Evolutionary conservation across 129 eudicot genomes (phyloP).

Genomic region (Tagetes patula): DNA sequence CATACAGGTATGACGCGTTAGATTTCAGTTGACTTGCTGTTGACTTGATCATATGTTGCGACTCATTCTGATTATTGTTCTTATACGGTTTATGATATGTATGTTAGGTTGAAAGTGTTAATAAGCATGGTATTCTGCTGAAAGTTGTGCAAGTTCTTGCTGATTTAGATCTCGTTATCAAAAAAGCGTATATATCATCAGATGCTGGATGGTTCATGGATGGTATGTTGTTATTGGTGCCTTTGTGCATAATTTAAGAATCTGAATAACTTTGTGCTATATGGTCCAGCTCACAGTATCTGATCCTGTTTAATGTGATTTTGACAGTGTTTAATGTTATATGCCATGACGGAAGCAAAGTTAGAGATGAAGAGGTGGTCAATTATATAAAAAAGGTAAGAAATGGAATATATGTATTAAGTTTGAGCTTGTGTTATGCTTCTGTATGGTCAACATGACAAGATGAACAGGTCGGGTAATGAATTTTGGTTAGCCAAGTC

Average conservation of each 20-base stretch:
- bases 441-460: neutral
- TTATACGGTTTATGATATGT: neutral
- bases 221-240: conserved; percentile 41
- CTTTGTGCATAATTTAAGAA: neutral
- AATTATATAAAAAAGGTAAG: conserved; percentile 57
- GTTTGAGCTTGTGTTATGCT: conserved; percentile 3
- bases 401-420: neutral
- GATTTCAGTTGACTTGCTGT: conserved; percentile 2
- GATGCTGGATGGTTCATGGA: conserved; percentile 99
- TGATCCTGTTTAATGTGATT: conserved; percentile 27
- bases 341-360: conserved; percentile 62
- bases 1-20: conserved; percentile 52
- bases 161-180: conserved; percentile 71
- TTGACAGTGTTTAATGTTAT: conserved; percentile 75
- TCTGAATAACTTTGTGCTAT: conserved; percentile 13
- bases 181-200: conserved; percentile 87
- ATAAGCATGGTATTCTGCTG: conserved; percentile 87
- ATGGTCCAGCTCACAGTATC: neutral
- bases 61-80: neutral
- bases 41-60: neutral
- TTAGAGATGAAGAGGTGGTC: conserved; percentile 58
- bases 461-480: neutral
- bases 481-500: neutral
- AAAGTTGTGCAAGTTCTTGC: conserved; percentile 93
- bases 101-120: conserved; percentile 84